A percentile compares a stretch with the other conserved stretches of the same genome.
Conservation (phyloP, 352 stramenopile species). For the Phytophthora cryptogea region DNA sequence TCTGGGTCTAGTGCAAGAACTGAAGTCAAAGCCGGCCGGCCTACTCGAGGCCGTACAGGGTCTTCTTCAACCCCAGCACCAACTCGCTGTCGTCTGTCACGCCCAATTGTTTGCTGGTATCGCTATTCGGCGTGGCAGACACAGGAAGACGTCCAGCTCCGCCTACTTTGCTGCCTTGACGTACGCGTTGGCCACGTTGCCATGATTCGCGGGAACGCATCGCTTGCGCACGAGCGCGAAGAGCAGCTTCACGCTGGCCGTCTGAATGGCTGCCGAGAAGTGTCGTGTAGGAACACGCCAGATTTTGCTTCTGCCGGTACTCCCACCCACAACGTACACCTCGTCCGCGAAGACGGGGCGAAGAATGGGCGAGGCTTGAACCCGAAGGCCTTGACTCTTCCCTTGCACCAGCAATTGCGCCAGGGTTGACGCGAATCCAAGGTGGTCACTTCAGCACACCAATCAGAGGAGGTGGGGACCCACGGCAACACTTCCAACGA, state of each 20-base stretch:
- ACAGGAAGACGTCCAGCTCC: conserved; percentile 25
- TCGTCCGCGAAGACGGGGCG: too few relatives aligned
- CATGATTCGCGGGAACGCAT: conserved; percentile 15
- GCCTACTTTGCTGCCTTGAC: conserved; percentile 26
- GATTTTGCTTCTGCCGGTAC: too few relatives aligned
- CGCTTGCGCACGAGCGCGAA: conserved; percentile 10
- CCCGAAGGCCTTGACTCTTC: too few relatives aligned
- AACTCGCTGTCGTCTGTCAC: conserved; percentile 7
- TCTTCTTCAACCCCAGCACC: conserved; percentile 21
- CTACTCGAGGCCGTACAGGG: conserved; percentile 38
- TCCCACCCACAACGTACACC: too few relatives aligned
- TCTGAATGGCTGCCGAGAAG: too few relatives aligned
- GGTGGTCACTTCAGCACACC: too few relatives aligned
- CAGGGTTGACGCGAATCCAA: too few relatives aligned
- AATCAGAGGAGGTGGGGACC: too few relatives aligned
- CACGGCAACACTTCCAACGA: too few relatives aligned
- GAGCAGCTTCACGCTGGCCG: conserved; percentile 14
- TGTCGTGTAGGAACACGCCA: too few relatives aligned
- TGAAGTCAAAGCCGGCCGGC: conserved; percentile 36
- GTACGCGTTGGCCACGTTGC: conserved; percentile 40
- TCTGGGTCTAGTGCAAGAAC: conserved; percentile 18
- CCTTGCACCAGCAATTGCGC: too few relatives aligned
- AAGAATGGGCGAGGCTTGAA: too few relatives aligned
- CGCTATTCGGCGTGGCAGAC: conserved; percentile 23
- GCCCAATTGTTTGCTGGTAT: not conserved